Percentiles rank a stretch among this genome's conserved stretches.
These are phyloP conservation scores for Talaromyces sp. DNA, from an alignment of 2,329 filamentous ascomycete species.

Conservation along the genomic window DNA sequence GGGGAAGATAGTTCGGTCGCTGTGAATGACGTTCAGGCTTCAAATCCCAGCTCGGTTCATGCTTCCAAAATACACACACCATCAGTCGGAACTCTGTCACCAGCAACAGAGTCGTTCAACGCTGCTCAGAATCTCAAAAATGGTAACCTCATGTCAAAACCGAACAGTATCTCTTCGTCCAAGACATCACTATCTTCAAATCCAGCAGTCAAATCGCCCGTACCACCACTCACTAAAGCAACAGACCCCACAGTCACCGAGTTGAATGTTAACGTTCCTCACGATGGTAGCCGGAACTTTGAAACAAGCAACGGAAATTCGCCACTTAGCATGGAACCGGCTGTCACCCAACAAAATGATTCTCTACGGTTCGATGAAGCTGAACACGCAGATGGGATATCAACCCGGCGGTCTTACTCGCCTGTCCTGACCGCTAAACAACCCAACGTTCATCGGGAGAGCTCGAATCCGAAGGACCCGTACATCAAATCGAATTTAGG, in stretches of 20 bases:
- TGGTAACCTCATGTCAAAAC: constrained; percentile 43
- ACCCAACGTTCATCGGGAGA: constrained; percentile 31
- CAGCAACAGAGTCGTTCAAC: constrained; percentile 30
- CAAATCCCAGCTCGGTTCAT: constrained; percentile 34
- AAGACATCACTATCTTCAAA: constrained; percentile 33
- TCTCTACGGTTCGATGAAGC: constrained; percentile 30
- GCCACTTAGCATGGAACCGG: constrained; percentile 32
- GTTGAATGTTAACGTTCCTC: constrained; percentile 41
- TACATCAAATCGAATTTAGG: constrained; percentile 24
- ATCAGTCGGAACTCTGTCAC: constrained; percentile 32
- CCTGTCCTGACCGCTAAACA: constrained; percentile 35
- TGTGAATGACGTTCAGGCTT: constrained; percentile 28
- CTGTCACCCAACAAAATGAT: constrained; percentile 34
- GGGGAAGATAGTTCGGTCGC: constrained; percentile 20
- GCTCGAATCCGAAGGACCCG: constrained; percentile 23
- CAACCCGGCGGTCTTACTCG: constrained; percentile 33
- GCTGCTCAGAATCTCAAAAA: constrained; percentile 30
- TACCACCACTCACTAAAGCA: constrained; percentile 39
- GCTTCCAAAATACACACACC: constrained; percentile 42
- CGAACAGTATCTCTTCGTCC: constrained; percentile 44
- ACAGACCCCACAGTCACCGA: constrained; percentile 50
- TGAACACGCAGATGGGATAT: constrained; percentile 34
- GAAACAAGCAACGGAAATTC: constrained; percentile 34
- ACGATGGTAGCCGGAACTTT: constrained; percentile 30
- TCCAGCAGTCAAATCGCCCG: constrained; percentile 39